Evolutionary conservation across 2,329 filamentous ascomycete genomes (phyloP).

Genomic region (Gliomastix tumulicola): DNA sequence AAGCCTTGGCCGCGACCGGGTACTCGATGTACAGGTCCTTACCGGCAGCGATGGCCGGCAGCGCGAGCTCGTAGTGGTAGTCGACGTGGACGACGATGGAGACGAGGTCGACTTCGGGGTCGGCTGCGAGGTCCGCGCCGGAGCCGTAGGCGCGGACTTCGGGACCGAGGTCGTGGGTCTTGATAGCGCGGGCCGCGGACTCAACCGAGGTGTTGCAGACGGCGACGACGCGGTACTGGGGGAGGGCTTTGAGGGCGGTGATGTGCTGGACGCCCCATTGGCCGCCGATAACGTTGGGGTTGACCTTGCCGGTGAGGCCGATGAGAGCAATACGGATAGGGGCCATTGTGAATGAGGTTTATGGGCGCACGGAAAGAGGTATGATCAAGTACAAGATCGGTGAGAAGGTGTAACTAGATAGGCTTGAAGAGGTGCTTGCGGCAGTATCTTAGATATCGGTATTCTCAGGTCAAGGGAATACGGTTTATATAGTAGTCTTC

Average conservation of each 20-base stretch:
- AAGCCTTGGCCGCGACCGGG: conserved; percentile 35
- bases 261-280: conserved; percentile 48
- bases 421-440: no score
- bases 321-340: conserved; percentile 11
- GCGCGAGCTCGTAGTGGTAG: conserved; percentile 32
- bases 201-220: conserved; percentile 38
- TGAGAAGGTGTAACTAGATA: not conserved
- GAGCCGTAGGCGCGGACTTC: conserved; percentile 18
- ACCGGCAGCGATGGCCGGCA: conserved; percentile 35
- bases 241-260: conserved; percentile 26
- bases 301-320: conserved; percentile 18
- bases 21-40: conserved; percentile 48
- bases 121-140: conserved; percentile 33
- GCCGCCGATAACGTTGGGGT: conserved; percentile 27
- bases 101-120: conserved; percentile 42
- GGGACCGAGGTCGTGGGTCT: conserved; percentile 27
- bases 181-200: conserved; percentile 32
- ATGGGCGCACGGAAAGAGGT: not conserved
- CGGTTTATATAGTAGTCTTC: no score
- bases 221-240: conserved; percentile 37
- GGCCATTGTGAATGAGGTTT: conserved; percentile 5
- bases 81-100: conserved; percentile 42
- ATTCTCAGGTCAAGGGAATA: no score
- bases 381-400: not conserved
- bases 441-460: no score